Evolutionary conservation across 2,329 filamentous ascomycete species (phyloP), one percentile per base, ranked within the genome.

Genomic region (Chalaropsis ovoidea): DNA sequence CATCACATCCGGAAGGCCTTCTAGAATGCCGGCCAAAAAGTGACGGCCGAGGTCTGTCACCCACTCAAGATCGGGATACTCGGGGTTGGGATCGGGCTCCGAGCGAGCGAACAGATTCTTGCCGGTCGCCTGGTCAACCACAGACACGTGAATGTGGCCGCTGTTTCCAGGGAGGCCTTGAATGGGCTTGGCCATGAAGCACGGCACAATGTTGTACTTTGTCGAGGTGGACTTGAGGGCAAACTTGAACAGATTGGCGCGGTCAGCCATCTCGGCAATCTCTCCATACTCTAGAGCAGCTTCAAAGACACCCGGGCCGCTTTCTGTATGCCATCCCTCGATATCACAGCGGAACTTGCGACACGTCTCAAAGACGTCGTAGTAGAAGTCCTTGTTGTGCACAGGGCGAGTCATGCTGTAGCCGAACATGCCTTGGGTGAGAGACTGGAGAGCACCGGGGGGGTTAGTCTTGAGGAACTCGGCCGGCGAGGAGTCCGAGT

Each of bases 101-200:
- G 87, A 86, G 52, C 93, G 85, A 67, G 84, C 84, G 70, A 99
- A 87, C 24, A 96, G 81, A 72, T 99, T 99, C 73, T 87, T 87
- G 67, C 89, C 89, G n/a, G 58, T 65, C n/a, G 83, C 77, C 69
- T 82, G 81, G 72, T 93, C 89, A 19, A 93, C 86, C 10, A 99
- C 79, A 0, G 93, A 97, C 68, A 97, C 81, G 75, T 99, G 94
- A 81, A 96, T 93, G 74, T 99, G 94, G 0, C 94, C 94, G 69
- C 88, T 94, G 78, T 97, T 97, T 60, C 94, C 94, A 0, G 94
- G 94, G 0, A 97, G 79, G 0, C 92, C 91, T 71, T 95, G 84
- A 70, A 89, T 86, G 2, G 94, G 94, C 76, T 99, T 99, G 17
- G 94, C 94, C 94, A 99, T 99, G 79, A 99, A 99, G 76, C 90